Percentiles rank a stretch among this genome's conserved stretches.
phyloP scores from a whole-genome alignment of 2,329 filamentous ascomycete genomes.

The Pseudogymnoascus sp. region DNA sequence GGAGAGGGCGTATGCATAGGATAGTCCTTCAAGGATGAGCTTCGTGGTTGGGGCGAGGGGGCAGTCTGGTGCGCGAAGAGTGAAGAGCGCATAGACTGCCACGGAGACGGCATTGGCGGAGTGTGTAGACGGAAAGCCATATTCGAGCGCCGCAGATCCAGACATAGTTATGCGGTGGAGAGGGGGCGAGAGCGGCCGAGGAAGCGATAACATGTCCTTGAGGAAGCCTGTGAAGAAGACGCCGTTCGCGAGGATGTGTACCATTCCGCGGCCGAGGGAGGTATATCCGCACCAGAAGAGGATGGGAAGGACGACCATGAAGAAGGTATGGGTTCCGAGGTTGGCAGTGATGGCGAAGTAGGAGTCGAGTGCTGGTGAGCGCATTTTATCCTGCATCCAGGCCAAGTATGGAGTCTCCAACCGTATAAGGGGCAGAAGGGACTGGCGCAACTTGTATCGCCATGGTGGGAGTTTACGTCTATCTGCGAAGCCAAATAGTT shows the following conservation, averaged over 20 bases:
- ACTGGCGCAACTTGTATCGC: slow-evolving; percentile 79
- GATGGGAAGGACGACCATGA: slow-evolving; percentile 91
- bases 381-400: slow-evolving; percentile 69
- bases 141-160: slow-evolving; percentile 86
- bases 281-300: slow-evolving; percentile 95
- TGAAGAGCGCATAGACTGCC: slow-evolving; percentile 71
- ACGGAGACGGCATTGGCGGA: slow-evolving; percentile 96
- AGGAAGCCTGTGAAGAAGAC: slow-evolving; percentile 88
- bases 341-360: slow-evolving; percentile 98
- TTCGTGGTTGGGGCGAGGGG: slow-evolving; percentile 51
- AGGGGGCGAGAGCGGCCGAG: slow-evolving; percentile 83
- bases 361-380: slow-evolving; percentile 78
- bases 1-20: slow-evolving; percentile 79
- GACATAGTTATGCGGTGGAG: slow-evolving; percentile 96
- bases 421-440: slow-evolving; percentile 75
- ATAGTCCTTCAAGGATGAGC: slow-evolving; percentile 55
- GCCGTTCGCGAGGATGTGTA: slow-evolving; percentile 69
- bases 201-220: slow-evolving; percentile 89
- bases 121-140: slow-evolving; percentile 95
- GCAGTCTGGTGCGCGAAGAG: slow-evolving; percentile 58
- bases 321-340: slow-evolving; percentile 95
- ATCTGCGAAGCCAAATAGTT: slow-evolving; percentile 44
- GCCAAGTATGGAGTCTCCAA: slow-evolving; percentile 95
- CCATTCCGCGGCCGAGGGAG: slow-evolving; percentile 59
- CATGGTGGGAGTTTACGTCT: slow-evolving; percentile 75